Evolutionary conservation across 2,329 filamentous ascomycete species (phyloP), one percentile per base, ranked within the genome.

Genomic region (Verticillium nonalfalfae): DNA sequence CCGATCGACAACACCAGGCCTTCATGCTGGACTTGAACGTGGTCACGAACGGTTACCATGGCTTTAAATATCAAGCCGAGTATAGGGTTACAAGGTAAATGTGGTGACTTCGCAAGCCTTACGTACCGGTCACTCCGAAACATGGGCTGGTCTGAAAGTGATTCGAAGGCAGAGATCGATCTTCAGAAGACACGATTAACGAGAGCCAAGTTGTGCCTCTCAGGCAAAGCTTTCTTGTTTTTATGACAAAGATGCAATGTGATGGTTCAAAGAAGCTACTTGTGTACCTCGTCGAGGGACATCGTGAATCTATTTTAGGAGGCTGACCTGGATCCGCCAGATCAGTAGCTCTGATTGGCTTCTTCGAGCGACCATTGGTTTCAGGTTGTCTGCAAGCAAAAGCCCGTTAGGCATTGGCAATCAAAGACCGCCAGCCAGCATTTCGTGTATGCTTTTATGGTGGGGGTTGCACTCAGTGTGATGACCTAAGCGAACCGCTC

Each of bases 311-410:
- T 65, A 65, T 64, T 65, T 63, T 59, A 59, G 64, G 62, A 55
- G 26, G 52, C 39, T 18, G 15, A 26, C 40, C 40, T 55, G 57
- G 52, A 31, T 56, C 59, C 57, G 26, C 61, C 63, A 59, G 50
- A 57, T 57, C 57, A 58, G 56, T 26, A 26, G 36, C 18, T 50
- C 9, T 18, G n/a, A 50, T 50, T 50, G 45, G 45, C 18, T 50
- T 57, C 63, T 45, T 40, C 40, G 10, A 10, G 40, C 34, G 60
- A 62, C 73, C 69, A 70, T 72, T 66, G 71, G 72, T 74, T 74
- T 74, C 72, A 74, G 72, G 67, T 71, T 70, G 72, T 68, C 64
- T 67, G 67, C 69, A 67, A 62, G 65, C 71, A 67, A 31, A 58
- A 65, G 61, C 71, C 71, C 45, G n/a, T 18, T 21, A 18, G 45